Percentiles rank a stretch among this genome's conserved stretches.
These are phyloP conservation scores for Lyophyllum decastes DNA, from an alignment of 768 basidiomycete genomes.

Conservation along the genomic window DNA sequence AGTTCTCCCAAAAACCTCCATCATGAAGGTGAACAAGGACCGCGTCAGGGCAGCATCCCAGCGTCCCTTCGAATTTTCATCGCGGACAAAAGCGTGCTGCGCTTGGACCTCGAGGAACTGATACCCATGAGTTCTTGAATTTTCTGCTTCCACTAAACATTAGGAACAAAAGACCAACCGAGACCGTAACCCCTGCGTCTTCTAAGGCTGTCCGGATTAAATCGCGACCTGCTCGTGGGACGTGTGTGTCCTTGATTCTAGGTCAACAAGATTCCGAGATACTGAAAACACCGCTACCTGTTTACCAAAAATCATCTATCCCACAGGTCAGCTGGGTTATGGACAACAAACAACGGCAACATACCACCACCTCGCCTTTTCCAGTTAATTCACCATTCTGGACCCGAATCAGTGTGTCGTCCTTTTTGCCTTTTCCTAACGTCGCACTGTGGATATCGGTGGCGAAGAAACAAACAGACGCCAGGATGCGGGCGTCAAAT, in stretches of 20 bases:
- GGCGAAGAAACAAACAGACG: conserved; percentile 92
- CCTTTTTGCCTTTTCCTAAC: conserved; percentile 81
- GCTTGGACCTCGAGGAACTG: conserved; percentile 96
- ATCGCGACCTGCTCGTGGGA: conserved; percentile 84
- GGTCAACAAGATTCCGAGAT: neutral
- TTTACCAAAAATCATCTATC: conserved; percentile 93
- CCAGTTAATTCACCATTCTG: conserved; percentile 71
- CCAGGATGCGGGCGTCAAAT: conserved; percentile 80
- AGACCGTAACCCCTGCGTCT: conserved; percentile 69
- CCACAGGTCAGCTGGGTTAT: neutral
- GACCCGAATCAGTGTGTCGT: conserved; percentile 78
- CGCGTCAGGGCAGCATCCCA: conserved; percentile 94
- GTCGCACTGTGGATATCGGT: conserved; percentile 91
- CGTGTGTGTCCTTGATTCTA: conserved; percentile 78
- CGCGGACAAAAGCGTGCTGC: conserved; percentile 95
- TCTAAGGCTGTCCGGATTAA: conserved; percentile 83
- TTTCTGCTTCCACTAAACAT: neutral
- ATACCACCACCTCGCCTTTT: conserved; percentile 83
- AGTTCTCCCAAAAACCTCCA: conserved; percentile 92
- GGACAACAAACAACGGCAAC: conserved; percentile 22
- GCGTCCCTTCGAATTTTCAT: conserved; percentile 88
- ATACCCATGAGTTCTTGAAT: neutral
- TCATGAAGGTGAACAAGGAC: conserved; percentile 80
- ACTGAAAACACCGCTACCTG: conserved; percentile 52
- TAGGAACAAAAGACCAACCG: conserved; percentile 48